phyloP scores from a whole-genome alignment of 1,284 basidiomycete genomes.

The Tilletia indica region DNA sequence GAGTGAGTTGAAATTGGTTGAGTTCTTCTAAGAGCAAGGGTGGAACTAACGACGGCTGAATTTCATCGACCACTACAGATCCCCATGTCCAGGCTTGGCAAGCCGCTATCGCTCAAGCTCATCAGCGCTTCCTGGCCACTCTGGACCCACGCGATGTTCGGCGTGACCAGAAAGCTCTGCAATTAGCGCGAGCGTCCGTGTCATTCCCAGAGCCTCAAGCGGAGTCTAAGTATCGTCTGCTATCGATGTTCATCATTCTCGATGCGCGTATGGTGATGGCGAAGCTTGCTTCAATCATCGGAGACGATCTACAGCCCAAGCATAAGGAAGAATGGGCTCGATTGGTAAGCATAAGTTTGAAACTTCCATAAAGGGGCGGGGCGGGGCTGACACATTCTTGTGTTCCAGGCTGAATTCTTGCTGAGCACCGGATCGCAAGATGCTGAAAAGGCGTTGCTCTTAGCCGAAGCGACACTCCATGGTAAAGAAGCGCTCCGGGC shows the following conservation, averaged over 20 bases:
- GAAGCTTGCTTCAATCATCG: neutral
- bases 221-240: slow-evolving; percentile 56
- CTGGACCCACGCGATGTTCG: slow-evolving; percentile 56
- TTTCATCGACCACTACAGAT: neutral
- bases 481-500: slow-evolving; percentile 19
- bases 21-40: neutral
- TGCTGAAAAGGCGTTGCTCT: neutral
- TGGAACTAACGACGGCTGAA: neutral
- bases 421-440: neutral
- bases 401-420: neutral
- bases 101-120: slow-evolving; percentile 23
- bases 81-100: slow-evolving; percentile 16
- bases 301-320: neutral
- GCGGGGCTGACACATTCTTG: neutral
- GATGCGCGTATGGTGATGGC: slow-evolving; percentile 53
- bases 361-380: slow-evolving; percentile 23
- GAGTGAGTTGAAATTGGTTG: slow-evolving; percentile 51
- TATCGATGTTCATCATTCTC: slow-evolving; percentile 58
- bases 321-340: neutral
- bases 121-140: slow-evolving; percentile 55
- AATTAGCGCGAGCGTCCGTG: slow-evolving; percentile 55
- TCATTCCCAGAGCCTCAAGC: slow-evolving; percentile 54
- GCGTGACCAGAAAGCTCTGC: slow-evolving; percentile 60
- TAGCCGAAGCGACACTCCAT: slow-evolving; percentile 25
- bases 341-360: slow-evolving; percentile 33